A percentile compares a stretch with the other conserved stretches of the same genome.
Conservation (phyloP, 1,284 basidiomycete genomes). For the Fomitopsis betulina region DNA sequence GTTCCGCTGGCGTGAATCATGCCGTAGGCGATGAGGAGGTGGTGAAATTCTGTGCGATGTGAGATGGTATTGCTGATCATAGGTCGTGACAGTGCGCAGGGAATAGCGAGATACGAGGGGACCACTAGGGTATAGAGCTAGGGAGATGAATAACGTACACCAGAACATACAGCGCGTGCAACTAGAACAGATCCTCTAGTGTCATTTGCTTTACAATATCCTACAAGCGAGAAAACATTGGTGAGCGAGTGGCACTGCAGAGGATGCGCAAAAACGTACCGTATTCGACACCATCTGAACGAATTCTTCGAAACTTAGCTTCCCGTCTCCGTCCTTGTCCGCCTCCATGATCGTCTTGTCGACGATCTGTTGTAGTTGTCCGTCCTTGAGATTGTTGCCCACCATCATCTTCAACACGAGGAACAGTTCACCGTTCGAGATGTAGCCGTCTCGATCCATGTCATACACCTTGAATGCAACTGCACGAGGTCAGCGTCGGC, state of each 20-base stretch:
- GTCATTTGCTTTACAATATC: constrained; percentile 99
- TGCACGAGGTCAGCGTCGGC: constrained; percentile 25
- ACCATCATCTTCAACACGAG: constrained; percentile 99
- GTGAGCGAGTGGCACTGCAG: background rate
- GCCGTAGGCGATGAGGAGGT: background rate
- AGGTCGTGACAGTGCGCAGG: background rate
- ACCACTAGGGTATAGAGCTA: constrained; percentile 3
- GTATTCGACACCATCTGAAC: constrained; percentile 96
- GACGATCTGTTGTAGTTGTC: constrained; percentile 98
- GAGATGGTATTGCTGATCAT: background rate
- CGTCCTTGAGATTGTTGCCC: constrained; percentile 98
- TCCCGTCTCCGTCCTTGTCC: constrained; percentile 96
- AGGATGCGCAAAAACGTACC: constrained; percentile 36
- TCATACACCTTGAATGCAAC: constrained; percentile 99
- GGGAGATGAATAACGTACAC: background rate
- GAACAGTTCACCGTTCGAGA: constrained; percentile 99
- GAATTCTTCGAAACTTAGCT: constrained; percentile 96
- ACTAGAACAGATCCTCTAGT: constrained; percentile 84
- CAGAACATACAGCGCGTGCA: background rate
- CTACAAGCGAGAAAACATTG: constrained; percentile 27
- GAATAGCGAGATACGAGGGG: background rate
- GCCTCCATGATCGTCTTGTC: constrained; percentile 99
- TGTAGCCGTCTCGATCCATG: constrained; percentile 95
- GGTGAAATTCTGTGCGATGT: background rate
- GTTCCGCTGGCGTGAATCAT: background rate